Evolutionary conservation across 768 basidiomycete genomes (phyloP).

Genomic region (Kwoniella sp.): DNA sequence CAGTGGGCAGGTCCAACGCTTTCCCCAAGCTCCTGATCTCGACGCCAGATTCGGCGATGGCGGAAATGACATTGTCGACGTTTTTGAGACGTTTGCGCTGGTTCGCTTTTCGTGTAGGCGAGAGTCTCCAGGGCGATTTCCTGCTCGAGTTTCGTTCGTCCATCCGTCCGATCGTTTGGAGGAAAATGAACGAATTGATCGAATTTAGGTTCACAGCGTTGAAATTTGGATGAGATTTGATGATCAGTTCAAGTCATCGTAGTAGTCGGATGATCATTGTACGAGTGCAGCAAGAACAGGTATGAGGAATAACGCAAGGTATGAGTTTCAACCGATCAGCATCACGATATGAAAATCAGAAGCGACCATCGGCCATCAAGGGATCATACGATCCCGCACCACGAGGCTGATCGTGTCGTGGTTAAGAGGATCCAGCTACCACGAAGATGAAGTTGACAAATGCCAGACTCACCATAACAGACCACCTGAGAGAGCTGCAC

Average conservation of each 20-base stretch:
- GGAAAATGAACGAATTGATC: neutral
- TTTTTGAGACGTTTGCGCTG: constrained; percentile 83
- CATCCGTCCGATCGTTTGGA: neutral
- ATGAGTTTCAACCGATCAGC: too few species aligned
- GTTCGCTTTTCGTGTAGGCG: constrained; percentile 87
- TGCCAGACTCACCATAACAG: constrained; percentile 76
- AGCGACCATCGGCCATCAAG: too few species aligned
- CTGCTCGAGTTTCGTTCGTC: constrained; percentile 59
- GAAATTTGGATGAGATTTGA: too few species aligned
- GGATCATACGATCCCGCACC: too few species aligned
- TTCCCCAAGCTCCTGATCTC: constrained; percentile 63
- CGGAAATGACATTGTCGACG: constrained; percentile 90
- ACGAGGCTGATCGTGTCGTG: too few species aligned
- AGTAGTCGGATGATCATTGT: too few species aligned
- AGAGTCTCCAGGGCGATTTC: constrained; percentile 94
- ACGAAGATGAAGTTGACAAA: too few species aligned
- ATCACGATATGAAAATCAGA: too few species aligned
- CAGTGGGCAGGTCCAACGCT: constrained; percentile 83
- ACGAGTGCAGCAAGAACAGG: too few species aligned
- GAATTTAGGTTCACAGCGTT: neutral
- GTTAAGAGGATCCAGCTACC: too few species aligned
- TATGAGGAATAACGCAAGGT: too few species aligned
- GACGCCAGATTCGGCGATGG: constrained; percentile 79
- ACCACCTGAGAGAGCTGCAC: constrained; percentile 63
- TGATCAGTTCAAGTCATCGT: too few species aligned